Evolutionary conservation across 164 flowering plant genomes (phyloP).

Genomic region (Chloranthus sessilifolius): DNA sequence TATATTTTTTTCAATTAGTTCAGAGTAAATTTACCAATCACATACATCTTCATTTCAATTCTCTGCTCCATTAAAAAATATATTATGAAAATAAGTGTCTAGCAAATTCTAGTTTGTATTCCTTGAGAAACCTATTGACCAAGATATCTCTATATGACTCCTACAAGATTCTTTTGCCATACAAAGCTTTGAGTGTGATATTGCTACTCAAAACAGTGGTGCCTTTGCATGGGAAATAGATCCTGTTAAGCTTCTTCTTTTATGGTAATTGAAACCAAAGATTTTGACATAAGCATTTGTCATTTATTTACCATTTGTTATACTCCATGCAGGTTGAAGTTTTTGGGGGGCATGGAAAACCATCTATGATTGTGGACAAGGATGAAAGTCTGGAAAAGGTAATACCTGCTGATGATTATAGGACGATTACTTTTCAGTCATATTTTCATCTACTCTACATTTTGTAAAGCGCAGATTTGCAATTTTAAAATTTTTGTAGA

Average conservation of each 20-base stretch:
- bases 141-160: too few relatives aligned
- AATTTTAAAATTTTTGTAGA: too few relatives aligned
- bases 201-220: slow-evolving; percentile 70
- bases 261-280: neutral
- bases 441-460: neutral
- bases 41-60: too few relatives aligned
- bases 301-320: slow-evolving; percentile 3
- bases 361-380: slow-evolving; percentile 43
- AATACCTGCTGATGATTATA: slow-evolving; percentile 2
- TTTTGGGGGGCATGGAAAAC: slow-evolving; percentile 61
- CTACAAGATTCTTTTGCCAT: slow-evolving; percentile 81
- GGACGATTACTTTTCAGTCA: neutral
- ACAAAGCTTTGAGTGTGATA: slow-evolving; percentile 87
- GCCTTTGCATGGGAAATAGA: slow-evolving; percentile 88
- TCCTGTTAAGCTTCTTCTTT: slow-evolving; percentile 40
- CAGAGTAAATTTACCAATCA: too few relatives aligned
- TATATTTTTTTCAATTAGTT: too few relatives aligned
- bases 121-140: too few relatives aligned
- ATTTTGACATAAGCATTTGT: neutral
- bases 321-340: slow-evolving; percentile 51
- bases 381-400: slow-evolving; percentile 84
- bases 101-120: too few relatives aligned
- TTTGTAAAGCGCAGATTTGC: too few relatives aligned
- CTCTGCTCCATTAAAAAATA: too few relatives aligned
- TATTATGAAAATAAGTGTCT: too few relatives aligned